Evolutionary conservation across 805 yeast genomes (phyloP).

Genomic region (Spathaspora arborariae): DNA sequence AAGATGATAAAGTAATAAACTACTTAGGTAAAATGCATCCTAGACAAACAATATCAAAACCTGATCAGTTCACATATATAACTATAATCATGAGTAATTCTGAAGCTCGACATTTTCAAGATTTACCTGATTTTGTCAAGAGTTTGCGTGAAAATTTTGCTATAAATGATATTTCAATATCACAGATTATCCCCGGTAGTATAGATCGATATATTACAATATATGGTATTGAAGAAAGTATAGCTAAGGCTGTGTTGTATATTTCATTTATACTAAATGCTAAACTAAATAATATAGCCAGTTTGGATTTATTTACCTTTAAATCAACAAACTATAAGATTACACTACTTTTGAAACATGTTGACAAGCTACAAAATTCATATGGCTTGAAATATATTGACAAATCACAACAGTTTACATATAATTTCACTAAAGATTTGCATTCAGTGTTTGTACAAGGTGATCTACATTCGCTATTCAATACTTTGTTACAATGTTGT

Average conservation of each 20-base stretch:
- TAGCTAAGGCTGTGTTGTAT: slow-evolving; percentile 23
- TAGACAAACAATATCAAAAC: neutral
- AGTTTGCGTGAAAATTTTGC: slow-evolving; percentile 18
- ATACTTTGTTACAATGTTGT: slow-evolving; percentile 6
- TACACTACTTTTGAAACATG: slow-evolving; percentile 7
- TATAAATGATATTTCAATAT: slow-evolving; percentile 18
- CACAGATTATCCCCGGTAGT: slow-evolving; percentile 19
- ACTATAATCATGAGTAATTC: slow-evolving; percentile 15
- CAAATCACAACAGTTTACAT: slow-evolving; percentile 5
- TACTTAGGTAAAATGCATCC: slow-evolving; percentile 6
- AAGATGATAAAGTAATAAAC: slow-evolving; percentile 6
- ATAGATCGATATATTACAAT: slow-evolving; percentile 30
- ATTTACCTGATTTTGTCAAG: slow-evolving; percentile 9
- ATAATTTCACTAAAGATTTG: slow-evolving; percentile 5
- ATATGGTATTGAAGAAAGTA: slow-evolving; percentile 20
- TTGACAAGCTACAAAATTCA: neutral
- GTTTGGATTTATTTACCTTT: slow-evolving; percentile 23
- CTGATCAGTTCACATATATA: neutral
- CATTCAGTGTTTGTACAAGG: slow-evolving; percentile 14
- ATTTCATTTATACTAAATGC: slow-evolving; percentile 23
- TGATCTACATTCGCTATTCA: slow-evolving; percentile 17
- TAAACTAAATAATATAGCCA: slow-evolving; percentile 22
- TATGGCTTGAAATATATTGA: slow-evolving; percentile 8
- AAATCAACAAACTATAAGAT: slow-evolving; percentile 27
- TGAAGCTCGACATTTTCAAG: slow-evolving; percentile 24